Percentiles rank a stretch among this genome's conserved stretches.
Evolutionary conservation across 2,329 filamentous ascomycete genomes (phyloP).

Genomic region (Arachnomyces sp.): DNA sequence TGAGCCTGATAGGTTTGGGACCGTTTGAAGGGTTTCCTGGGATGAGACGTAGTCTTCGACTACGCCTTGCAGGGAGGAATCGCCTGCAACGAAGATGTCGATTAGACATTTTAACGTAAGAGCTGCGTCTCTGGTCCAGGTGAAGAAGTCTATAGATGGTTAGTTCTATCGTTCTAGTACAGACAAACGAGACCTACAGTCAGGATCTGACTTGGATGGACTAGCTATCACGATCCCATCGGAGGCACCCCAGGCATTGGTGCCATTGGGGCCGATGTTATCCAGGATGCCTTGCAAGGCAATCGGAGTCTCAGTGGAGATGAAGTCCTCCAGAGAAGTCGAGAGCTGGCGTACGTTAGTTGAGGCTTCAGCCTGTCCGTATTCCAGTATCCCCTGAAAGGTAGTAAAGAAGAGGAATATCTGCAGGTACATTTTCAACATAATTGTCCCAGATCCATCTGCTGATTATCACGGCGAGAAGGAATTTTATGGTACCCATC

Average conservation of each 20-base stretch:
- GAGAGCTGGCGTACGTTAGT: neutral
- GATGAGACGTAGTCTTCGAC: conserved; percentile 63
- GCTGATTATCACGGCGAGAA: too few species aligned
- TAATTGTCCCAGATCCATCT: too few species aligned
- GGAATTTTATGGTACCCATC: too few species aligned
- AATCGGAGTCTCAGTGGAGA: conserved; percentile 39
- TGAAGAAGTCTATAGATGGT: conserved; percentile 58
- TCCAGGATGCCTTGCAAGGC: conserved; percentile 46
- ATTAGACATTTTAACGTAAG: conserved; percentile 62
- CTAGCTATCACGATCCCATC: conserved; percentile 50
- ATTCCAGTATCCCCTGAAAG: too few species aligned
- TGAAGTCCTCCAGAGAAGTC: conserved; percentile 8
- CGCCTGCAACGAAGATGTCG: conserved; percentile 58
- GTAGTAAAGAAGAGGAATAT: too few species aligned
- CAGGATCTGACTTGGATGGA: conserved; percentile 46
- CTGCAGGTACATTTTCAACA: too few species aligned
- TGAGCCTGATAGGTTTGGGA: conserved; percentile 62
- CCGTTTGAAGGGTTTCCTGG: conserved; percentile 59
- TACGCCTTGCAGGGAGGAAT: conserved; percentile 48
- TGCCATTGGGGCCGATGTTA: conserved; percentile 49
- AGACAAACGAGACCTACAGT: conserved; percentile 38
- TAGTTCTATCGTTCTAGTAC: neutral
- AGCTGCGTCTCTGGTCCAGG: conserved; percentile 69
- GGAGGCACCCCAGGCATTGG: conserved; percentile 40
- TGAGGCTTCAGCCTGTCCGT: too few species aligned